Evolutionary conservation across 768 basidiomycete species (phyloP).

Genomic region (Psilocybe subaeruginosa): DNA sequence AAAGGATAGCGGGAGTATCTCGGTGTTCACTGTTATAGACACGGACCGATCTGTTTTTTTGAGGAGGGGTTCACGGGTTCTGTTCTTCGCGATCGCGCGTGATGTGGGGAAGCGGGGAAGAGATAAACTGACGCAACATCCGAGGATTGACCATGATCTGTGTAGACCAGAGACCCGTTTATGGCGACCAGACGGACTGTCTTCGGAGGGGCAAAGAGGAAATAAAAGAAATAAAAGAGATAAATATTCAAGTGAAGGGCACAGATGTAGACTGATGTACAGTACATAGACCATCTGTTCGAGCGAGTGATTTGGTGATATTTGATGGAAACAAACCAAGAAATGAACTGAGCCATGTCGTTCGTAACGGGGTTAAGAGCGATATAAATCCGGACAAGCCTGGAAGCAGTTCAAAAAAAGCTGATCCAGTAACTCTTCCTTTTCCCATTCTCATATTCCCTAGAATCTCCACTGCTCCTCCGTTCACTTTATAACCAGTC

Average conservation of each 20-base stretch:
- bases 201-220: constrained; percentile 18
- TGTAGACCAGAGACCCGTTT: constrained; percentile 18
- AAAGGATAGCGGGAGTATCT: constrained; percentile 18
- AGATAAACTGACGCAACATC: constrained; percentile 20
- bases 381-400: constrained; percentile 34
- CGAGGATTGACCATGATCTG: constrained; percentile 29
- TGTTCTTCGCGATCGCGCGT: constrained; percentile 11
- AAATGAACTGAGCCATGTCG: constrained; percentile 18
- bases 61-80: constrained; percentile 8
- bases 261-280: too few relatives aligned
- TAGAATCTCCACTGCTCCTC: constrained; percentile 23
- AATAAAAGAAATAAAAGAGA: too few relatives aligned
- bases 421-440: background rate
- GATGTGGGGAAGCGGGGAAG: constrained; percentile 13
- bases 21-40: constrained; percentile 18
- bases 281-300: too few relatives aligned
- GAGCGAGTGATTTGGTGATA: background rate
- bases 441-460: background rate
- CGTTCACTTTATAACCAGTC: constrained; percentile 19
- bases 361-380: constrained; percentile 24
- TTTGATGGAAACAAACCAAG: constrained; percentile 9
- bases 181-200: constrained; percentile 14
- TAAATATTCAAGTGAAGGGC: background rate
- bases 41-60: constrained; percentile 16
- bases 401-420: constrained; percentile 24